Evolutionary conservation across 1,284 basidiomycete genomes (phyloP).

Genomic region (Cutaneotrichosporon cutaneum): DNA sequence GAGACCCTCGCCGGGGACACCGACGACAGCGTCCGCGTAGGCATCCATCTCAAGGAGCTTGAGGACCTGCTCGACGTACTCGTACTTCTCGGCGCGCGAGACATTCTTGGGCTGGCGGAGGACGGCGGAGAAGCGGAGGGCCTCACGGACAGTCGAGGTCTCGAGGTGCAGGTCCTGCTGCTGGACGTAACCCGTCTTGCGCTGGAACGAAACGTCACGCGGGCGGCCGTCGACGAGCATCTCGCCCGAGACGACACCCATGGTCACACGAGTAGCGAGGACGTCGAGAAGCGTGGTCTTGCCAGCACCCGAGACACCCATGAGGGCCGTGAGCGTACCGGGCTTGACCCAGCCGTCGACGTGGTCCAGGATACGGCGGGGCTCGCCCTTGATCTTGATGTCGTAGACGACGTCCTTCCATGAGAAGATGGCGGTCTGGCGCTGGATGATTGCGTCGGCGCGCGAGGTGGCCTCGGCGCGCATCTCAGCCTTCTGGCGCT

Average conservation of each 20-base stretch:
- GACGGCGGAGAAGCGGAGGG: slow-evolving; percentile 75
- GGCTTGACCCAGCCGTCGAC: slow-evolving; percentile 81
- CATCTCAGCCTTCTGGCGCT: slow-evolving; percentile 35
- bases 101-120: slow-evolving; percentile 72
- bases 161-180: slow-evolving; percentile 77
- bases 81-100: slow-evolving; percentile 43
- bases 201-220: slow-evolving; percentile 67
- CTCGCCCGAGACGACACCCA: slow-evolving; percentile 75
- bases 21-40: slow-evolving; percentile 42
- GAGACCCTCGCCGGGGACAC: slow-evolving; percentile 53
- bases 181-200: slow-evolving; percentile 66
- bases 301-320: slow-evolving; percentile 69
- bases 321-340: slow-evolving; percentile 68
- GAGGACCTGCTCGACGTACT: slow-evolving; percentile 56
- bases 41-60: slow-evolving; percentile 29
- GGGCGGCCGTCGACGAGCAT: slow-evolving; percentile 72
- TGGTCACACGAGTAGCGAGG: slow-evolving; percentile 73
- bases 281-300: slow-evolving; percentile 83
- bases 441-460: slow-evolving; percentile 44
- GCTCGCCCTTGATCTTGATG: slow-evolving; percentile 62
- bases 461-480: slow-evolving; percentile 19
- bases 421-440: slow-evolving; percentile 53
- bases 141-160: slow-evolving; percentile 74
- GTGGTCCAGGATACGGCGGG: slow-evolving; percentile 67
- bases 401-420: slow-evolving; percentile 59